These are phyloP conservation scores for Torulaspora maleeae DNA, from an alignment of 805 yeast genomes.

Conservation along the genomic window DNA sequence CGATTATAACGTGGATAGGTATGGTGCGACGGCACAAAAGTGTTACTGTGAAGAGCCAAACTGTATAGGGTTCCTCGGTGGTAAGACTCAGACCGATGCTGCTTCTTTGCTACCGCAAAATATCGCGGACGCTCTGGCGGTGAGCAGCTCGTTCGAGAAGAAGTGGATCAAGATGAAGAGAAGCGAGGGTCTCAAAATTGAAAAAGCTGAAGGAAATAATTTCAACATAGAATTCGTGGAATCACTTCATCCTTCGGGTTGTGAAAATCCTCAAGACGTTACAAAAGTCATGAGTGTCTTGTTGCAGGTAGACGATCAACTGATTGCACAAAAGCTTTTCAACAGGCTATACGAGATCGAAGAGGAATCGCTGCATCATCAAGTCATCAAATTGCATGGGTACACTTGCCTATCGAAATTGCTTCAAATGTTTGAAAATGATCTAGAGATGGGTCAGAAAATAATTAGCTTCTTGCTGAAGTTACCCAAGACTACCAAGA, in stretches of 20 bases:
- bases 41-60: slow-evolving; percentile 92
- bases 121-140: slow-evolving; percentile 81
- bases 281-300: slow-evolving; percentile 76
- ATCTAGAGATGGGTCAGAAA: slow-evolving; percentile 41
- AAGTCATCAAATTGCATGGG: slow-evolving; percentile 78
- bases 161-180: slow-evolving; percentile 64
- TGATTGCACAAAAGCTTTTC: slow-evolving; percentile 61
- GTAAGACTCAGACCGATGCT: slow-evolving; percentile 93
- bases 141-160: slow-evolving; percentile 61
- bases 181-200: slow-evolving; percentile 41
- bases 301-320: slow-evolving; percentile 66
- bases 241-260: slow-evolving; percentile 49
- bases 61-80: slow-evolving; percentile 92
- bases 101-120: slow-evolving; percentile 78
- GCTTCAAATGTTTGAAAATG: slow-evolving; percentile 39
- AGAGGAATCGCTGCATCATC: slow-evolving; percentile 47
- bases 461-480: slow-evolving; percentile 53
- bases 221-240: slow-evolving; percentile 63
- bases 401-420: slow-evolving; percentile 69
- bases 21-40: slow-evolving; percentile 90
- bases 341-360: slow-evolving; percentile 52
- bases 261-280: slow-evolving; percentile 51
- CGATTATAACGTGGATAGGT: slow-evolving; percentile 86
- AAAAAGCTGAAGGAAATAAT: slow-evolving; percentile 44
- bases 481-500: slow-evolving; percentile 74